Conservation (phyloP, 192 early-diverging fungal species). For the Pilaira anomala region DNA sequence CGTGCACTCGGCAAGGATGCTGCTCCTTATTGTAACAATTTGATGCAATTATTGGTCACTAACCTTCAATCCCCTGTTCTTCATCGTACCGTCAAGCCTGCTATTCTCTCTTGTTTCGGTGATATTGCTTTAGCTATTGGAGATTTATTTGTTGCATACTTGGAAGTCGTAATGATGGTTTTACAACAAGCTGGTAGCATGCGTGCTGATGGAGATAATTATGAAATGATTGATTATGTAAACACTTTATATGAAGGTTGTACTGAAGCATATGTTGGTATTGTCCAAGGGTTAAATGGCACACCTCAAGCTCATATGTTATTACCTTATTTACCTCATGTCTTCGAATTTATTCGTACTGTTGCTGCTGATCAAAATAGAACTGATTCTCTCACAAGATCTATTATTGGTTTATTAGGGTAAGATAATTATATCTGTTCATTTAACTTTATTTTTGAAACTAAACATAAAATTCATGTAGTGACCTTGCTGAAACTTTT, state of each 20-base stretch:
- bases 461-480: too few relatives aligned
- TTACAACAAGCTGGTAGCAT: slow-evolving; percentile 78
- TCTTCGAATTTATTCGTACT: slow-evolving; percentile 77
- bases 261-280: slow-evolving; percentile 95
- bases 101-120: slow-evolving; percentile 93
- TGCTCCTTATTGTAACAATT: slow-evolving; percentile 76
- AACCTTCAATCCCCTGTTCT: slow-evolving; percentile 74
- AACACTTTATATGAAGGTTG: slow-evolving; percentile 84
- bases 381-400: slow-evolving; percentile 64
- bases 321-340: slow-evolving; percentile 54
- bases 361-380: slow-evolving; percentile 62
- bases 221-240: slow-evolving; percentile 85
- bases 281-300: slow-evolving; percentile 86
- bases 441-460: neutral
- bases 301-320: slow-evolving; percentile 68
- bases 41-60: slow-evolving; percentile 82
- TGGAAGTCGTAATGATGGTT: slow-evolving; percentile 83
- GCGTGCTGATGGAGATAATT: slow-evolving; percentile 58
- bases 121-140: slow-evolving; percentile 97
- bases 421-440: slow-evolving; percentile 26
- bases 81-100: slow-evolving; percentile 85
- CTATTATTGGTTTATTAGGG: slow-evolving; percentile 87
- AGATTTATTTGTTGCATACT: slow-evolving; percentile 74
- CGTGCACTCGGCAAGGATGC: slow-evolving; percentile 75
- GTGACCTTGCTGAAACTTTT: slow-evolving; percentile 91